These are phyloP conservation scores for Tremellales sp. DNA, from an alignment of 1,284 basidiomycete genomes.

Conservation along the genomic window DNA sequence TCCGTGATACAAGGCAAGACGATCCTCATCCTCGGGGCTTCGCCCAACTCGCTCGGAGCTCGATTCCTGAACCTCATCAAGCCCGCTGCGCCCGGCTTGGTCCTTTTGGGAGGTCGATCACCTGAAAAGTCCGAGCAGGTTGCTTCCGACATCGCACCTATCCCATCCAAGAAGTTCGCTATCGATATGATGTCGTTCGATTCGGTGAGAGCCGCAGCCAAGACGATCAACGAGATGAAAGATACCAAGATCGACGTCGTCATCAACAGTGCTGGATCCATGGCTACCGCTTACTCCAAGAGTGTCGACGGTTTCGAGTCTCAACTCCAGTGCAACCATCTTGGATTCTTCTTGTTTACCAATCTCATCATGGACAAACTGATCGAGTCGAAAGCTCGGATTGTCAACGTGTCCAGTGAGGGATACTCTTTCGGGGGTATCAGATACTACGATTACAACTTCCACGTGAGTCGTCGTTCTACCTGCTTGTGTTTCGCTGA, in stretches of 20 bases:
- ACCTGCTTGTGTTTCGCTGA: background rate
- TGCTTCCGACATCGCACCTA: background rate
- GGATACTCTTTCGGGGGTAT: constrained; percentile 2
- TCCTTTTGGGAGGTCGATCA: constrained; percentile 3
- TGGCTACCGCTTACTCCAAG: background rate
- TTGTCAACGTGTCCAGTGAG: constrained; percentile 5
- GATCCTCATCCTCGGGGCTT: constrained; percentile 4
- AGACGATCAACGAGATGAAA: background rate
- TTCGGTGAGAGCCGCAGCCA: background rate
- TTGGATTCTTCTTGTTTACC: constrained; percentile 5
- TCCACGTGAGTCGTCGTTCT: background rate
- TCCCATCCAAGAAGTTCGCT: background rate
- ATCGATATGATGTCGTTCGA: constrained; percentile 3
- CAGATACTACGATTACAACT: constrained; percentile 1
- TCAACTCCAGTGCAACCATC: constrained; percentile 1
- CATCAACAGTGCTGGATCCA: constrained; percentile 1
- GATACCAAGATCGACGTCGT: constrained; percentile 1
- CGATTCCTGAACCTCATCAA: constrained; percentile 2
- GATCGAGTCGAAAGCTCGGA: background rate
- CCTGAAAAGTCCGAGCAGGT: background rate
- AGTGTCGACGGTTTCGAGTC: constrained; percentile 4
- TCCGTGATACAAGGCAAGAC: constrained; percentile 4
- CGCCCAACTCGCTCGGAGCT: constrained; percentile 1
- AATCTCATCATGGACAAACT: constrained; percentile 5
- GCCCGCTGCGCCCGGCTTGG: background rate